phyloP scores from a whole-genome alignment of 352 stramenopile species.

The Pythium sukuiense region DNA sequence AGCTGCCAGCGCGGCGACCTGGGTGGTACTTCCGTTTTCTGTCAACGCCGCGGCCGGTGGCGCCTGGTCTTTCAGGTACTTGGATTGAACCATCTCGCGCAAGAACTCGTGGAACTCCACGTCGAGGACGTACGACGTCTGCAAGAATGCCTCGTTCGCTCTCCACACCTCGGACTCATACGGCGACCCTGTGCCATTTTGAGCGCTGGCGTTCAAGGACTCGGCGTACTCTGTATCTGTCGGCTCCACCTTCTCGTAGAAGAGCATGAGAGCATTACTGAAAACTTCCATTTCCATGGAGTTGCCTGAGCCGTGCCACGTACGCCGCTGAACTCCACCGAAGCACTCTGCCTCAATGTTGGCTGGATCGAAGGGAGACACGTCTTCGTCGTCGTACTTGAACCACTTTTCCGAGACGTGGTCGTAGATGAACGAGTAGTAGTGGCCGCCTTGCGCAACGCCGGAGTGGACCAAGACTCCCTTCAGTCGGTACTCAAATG shows the following conservation, averaged over 20 bases:
- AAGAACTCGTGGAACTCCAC: slow-evolving; percentile 96
- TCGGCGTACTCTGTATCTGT: slow-evolving; percentile 39
- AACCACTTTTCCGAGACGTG: slow-evolving; percentile 96
- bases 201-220: slow-evolving; percentile 25
- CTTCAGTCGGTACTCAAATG: slow-evolving; percentile 97
- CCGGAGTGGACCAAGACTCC: slow-evolving; percentile 98
- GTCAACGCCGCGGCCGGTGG: slow-evolving; percentile 17
- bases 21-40: slow-evolving; percentile 7
- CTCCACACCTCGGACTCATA: slow-evolving; percentile 93
- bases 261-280: slow-evolving; percentile 98
- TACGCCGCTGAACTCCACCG: slow-evolving; percentile 93
- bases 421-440: slow-evolving; percentile 95
- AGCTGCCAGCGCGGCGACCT: slow-evolving; percentile 26
- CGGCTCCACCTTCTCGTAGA: slow-evolving; percentile 97
- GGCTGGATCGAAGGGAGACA: slow-evolving; percentile 95
- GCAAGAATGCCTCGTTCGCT: slow-evolving; percentile 93
- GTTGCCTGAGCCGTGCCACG: slow-evolving; percentile 94
- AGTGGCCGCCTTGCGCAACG: slow-evolving; percentile 98
- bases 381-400: slow-evolving; percentile 99
- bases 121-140: slow-evolving; percentile 96
- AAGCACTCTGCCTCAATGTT: slow-evolving; percentile 98
- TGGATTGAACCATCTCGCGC: slow-evolving; percentile 83
- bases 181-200: slow-evolving; percentile 42
- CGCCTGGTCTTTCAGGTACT: slow-evolving; percentile 67
- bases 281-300: slow-evolving; percentile 98